Percentiles rank a stretch among this genome's conserved stretches.
Conservation (phyloP, 2,329 filamentous ascomycete species). For the Sporothrix sp. region DNA sequence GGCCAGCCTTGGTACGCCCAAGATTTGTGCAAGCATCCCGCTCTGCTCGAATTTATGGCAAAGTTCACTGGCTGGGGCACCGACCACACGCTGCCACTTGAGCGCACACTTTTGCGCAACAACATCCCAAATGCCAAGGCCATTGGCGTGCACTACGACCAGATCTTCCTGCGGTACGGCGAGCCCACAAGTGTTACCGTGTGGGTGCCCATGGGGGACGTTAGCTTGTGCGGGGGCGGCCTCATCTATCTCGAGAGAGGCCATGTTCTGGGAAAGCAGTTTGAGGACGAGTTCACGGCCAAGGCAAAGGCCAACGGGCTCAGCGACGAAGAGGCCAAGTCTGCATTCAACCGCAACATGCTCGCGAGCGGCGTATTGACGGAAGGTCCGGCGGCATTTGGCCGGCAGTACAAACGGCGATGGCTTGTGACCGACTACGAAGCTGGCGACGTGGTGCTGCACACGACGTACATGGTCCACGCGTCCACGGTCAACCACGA, state of each 20-base stretch:
- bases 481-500: slow-evolving; percentile 48
- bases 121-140: slow-evolving; percentile 47
- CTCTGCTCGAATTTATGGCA: slow-evolving; percentile 38
- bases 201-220: slow-evolving; percentile 48
- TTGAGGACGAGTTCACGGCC: slow-evolving; percentile 39
- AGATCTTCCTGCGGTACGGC: slow-evolving; percentile 46
- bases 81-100: slow-evolving; percentile 34
- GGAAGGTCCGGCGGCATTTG: slow-evolving; percentile 35
- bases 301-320: slow-evolving; percentile 40
- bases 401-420: slow-evolving; percentile 20
- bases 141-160: slow-evolving; percentile 52
- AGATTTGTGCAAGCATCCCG: slow-evolving; percentile 44
- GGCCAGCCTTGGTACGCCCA: slow-evolving; percentile 42
- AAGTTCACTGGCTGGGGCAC: slow-evolving; percentile 43
- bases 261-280: slow-evolving; percentile 33
- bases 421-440: slow-evolving; percentile 31
- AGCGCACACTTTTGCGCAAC: slow-evolving; percentile 43
- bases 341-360: slow-evolving; percentile 51
- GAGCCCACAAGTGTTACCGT: slow-evolving; percentile 46
- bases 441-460: slow-evolving; percentile 32
- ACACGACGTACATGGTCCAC: slow-evolving; percentile 38
- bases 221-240: slow-evolving; percentile 44
- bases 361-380: slow-evolving; percentile 44
- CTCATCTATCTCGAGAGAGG: slow-evolving; percentile 47
- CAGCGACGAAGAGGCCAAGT: slow-evolving; percentile 39